Evolutionary conservation across 2,329 filamentous ascomycete genomes (phyloP).

Genomic region (Pseudogymnoascus sp.): DNA sequence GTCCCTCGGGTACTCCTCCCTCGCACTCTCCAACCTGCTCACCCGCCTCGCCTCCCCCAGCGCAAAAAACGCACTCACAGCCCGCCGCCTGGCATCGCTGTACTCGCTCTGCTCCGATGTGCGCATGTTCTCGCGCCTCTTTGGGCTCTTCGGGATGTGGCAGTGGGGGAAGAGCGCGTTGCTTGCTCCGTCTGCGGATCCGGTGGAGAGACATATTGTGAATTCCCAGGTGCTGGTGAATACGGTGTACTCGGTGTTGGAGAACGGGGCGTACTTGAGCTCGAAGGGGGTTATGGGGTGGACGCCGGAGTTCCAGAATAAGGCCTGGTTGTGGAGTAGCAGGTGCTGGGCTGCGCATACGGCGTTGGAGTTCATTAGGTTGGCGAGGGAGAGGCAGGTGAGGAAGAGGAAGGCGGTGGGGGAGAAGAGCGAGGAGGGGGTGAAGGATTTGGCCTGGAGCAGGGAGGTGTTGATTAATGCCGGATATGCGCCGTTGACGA

Average conservation of each 20-base stretch:
- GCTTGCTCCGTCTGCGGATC: conserved; percentile 33
- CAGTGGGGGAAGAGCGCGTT: conserved; percentile 50
- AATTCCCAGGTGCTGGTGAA: conserved; percentile 63
- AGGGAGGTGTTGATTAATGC: conserved; percentile 60
- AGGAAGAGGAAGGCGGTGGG: conserved; percentile 33
- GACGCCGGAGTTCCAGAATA: conserved; percentile 47
- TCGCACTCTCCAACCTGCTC: conserved; percentile 45
- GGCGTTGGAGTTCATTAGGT: conserved; percentile 62
- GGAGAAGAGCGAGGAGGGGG: conserved; percentile 52
- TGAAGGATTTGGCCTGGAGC: conserved; percentile 44
- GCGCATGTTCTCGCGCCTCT: conserved; percentile 66
- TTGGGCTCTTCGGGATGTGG: conserved; percentile 68
- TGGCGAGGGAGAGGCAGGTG: conserved; percentile 35
- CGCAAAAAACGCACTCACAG: conserved; percentile 44
- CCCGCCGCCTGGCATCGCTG: conserved; percentile 48
- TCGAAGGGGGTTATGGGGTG: conserved; percentile 62
- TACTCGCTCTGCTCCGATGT: conserved; percentile 61
- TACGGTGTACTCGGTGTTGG: conserved; percentile 65
- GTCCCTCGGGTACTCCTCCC: conserved; percentile 46
- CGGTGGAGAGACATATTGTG: conserved; percentile 44
- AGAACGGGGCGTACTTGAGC: conserved; percentile 75
- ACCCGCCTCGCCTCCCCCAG: conserved; percentile 43
- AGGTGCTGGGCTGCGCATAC: conserved; percentile 77
- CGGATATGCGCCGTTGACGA: conserved; percentile 72
- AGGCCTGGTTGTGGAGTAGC: conserved; percentile 63